phyloP scores from a whole-genome alignment of 345 rosid genomes.

The Eutrema heterophyllum region DNA sequence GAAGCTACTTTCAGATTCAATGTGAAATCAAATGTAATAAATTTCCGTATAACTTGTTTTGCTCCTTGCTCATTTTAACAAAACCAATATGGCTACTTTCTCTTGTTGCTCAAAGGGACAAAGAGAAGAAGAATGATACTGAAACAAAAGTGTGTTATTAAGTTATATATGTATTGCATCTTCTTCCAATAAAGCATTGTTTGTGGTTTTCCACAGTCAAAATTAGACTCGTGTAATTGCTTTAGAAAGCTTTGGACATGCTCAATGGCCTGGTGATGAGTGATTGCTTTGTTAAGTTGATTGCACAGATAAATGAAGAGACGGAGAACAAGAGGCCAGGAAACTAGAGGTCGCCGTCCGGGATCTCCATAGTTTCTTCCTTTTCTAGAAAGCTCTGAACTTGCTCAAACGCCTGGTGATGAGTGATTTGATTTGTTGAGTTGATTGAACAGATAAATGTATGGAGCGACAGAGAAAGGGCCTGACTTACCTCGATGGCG shows the following conservation, averaged over 20 bases:
- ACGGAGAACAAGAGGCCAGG: not conserved
- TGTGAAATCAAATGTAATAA: too few relatives aligned
- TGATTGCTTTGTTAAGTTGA: not conserved
- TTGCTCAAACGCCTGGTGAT: slow-evolving; percentile 26
- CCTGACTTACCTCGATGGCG: slow-evolving; percentile 63
- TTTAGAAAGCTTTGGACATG: slow-evolving; percentile 41
- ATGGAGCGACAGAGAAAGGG: not conserved
- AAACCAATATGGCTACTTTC: not conserved
- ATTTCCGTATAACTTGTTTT: not conserved
- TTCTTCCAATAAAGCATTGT: slow-evolving; percentile 3
- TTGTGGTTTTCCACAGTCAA: not conserved
- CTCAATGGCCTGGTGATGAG: slow-evolving; percentile 44
- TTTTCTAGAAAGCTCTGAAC: slow-evolving; percentile 35
- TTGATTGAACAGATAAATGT: not conserved
- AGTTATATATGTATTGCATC: slow-evolving; percentile 3
- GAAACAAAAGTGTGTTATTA: not conserved
- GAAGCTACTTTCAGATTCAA: not conserved
- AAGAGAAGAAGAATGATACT: not conserved
- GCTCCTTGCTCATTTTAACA: not conserved
- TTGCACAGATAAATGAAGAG: not conserved
- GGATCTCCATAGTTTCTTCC: slow-evolving; percentile 32
- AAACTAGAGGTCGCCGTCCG: slow-evolving; percentile 12
- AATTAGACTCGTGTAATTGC: not conserved
- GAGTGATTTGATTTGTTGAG: not conserved
- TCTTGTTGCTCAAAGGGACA: not conserved